phyloP scores from a whole-genome alignment of 192 early-diverging fungal genomes.

The Coemansia sp. region DNA sequence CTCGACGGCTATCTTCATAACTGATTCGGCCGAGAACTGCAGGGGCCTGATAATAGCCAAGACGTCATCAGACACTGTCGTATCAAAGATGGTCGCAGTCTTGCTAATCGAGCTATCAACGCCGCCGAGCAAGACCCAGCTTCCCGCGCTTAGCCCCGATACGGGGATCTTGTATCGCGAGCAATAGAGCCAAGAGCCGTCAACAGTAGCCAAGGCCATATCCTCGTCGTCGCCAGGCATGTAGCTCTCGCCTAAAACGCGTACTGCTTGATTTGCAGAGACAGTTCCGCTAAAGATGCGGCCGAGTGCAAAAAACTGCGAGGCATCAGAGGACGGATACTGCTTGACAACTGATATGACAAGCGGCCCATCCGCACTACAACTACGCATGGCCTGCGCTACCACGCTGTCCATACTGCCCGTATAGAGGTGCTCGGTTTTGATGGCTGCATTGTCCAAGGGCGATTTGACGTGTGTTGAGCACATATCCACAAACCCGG shows the following conservation, averaged over 20 bases:
- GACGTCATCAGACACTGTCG: conserved; percentile 59
- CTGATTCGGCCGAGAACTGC: conserved; percentile 75
- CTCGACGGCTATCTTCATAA: conserved; percentile 94
- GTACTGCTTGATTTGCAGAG: conserved; percentile 69
- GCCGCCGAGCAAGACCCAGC: conserved; percentile 89
- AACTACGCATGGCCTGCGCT: conserved; percentile 69
- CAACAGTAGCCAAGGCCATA: conserved; percentile 72
- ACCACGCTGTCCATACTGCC: conserved; percentile 59
- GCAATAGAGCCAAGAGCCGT: conserved; percentile 73
- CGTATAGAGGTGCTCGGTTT: conserved; percentile 61
- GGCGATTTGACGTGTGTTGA: conserved; percentile 78
- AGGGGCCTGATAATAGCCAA: conserved; percentile 83
- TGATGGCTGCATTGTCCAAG: conserved; percentile 64
- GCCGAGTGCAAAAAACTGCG: conserved; percentile 86
- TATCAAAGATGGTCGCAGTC: conserved; percentile 87
- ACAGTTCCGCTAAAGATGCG: conserved; percentile 93
- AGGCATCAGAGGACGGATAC: conserved; percentile 84
- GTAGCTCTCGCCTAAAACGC: conserved; percentile 91
- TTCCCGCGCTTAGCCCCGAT: conserved; percentile 74
- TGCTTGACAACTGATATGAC: conserved; percentile 92
- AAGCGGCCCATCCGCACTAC: conserved; percentile 88
- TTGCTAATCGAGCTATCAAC: conserved; percentile 91
- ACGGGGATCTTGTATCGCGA: conserved; percentile 79
- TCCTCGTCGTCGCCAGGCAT: conserved; percentile 93
- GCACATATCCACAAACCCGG: conserved; percentile 91